Evolutionary conservation across 1,139 yeast genomes (phyloP).

Genomic region (Suhomyces choctaworum): DNA sequence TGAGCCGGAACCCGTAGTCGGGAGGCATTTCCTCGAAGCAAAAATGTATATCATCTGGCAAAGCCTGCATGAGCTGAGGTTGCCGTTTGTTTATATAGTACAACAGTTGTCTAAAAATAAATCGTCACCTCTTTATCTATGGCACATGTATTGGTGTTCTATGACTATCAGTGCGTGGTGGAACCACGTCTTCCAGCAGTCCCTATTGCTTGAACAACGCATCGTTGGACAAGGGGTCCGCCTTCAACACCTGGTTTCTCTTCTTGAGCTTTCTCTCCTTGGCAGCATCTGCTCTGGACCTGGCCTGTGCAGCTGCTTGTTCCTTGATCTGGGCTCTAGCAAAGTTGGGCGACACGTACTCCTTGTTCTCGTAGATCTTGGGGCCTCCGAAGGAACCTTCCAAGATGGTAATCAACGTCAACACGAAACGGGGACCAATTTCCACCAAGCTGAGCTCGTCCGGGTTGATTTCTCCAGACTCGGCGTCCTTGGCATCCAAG

Average conservation of each 20-base stretch:
- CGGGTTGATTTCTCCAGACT: slow-evolving; percentile 35
- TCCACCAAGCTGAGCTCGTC: slow-evolving; percentile 79
- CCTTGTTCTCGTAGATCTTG: slow-evolving; percentile 93
- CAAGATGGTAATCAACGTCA: slow-evolving; percentile 86
- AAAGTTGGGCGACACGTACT: slow-evolving; percentile 93
- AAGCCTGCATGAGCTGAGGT: too few relatives aligned
- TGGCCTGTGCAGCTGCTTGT: slow-evolving; percentile 79
- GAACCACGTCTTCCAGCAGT: too few relatives aligned
- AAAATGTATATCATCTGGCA: too few relatives aligned
- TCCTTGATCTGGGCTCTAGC: slow-evolving; percentile 87
- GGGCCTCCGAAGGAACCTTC: slow-evolving; percentile 99
- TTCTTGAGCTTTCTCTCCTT: slow-evolving; percentile 70
- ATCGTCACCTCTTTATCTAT: not conserved
- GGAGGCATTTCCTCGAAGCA: too few relatives aligned
- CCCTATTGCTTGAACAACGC: slow-evolving; percentile 60
- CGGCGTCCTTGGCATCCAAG: slow-evolving; percentile 52
- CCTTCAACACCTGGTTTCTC: slow-evolving; percentile 72
- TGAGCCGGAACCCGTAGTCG: too few relatives aligned
- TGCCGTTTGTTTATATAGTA: too few relatives aligned
- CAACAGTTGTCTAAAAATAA: too few relatives aligned
- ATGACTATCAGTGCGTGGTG: too few relatives aligned
- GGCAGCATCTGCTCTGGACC: slow-evolving; percentile 77
- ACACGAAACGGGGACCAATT: slow-evolving; percentile 95
- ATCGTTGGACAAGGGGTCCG: slow-evolving; percentile 84
- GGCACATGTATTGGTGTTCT: too few relatives aligned